Base-by-base conservation (phyloP, 2,329 filamentous ascomycete genomes). In the Ambrosiella xylebori region DNA sequence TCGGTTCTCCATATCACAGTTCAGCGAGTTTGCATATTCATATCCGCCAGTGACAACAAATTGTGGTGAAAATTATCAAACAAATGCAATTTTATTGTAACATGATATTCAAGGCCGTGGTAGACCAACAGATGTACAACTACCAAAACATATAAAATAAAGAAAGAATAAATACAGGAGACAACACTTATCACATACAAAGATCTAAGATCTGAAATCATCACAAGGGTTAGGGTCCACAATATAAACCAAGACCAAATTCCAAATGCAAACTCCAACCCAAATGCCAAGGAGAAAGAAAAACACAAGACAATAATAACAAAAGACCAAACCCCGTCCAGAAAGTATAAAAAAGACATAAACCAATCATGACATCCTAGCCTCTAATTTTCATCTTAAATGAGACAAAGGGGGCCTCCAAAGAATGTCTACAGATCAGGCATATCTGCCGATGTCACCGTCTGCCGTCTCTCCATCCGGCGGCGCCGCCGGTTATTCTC, bases 401-500 rank as follows among this genome's bases (percentile, higher is more conserved):
- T 9, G 12, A 44, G 13, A 41, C 27, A 13, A 15, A 50, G 27
- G 35, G 27, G 27, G 27, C 27, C 27, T 5, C 27, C 27, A 27
- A 27, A 27, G 27, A 27, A 27, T 27, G 27, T 27, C 27, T 27
- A 27, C 40, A 17, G 45, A 37, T 60, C 50, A 15, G 51, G 49
- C 12, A 50, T 44, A 38, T 60, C 59, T 19, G 17, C 38, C 7
- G 59, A 60, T 3, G 59, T 60, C 37, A 71, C 63, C 63, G 72
- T 68, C 67, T 70, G 67, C 63, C 80, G 65, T 60, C 72, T 71
- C 67, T 84, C 80, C 61, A 75, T 66, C 62, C 80, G 71, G 63
- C 80, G 73, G 65, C 80, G 59, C 44, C 45, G 70, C 62, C 77
- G 66, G 61, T 80, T 70, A 59, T 77, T 75, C 59, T 82, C 75